Percentiles rank a stretch among this genome's conserved stretches.
Conservation (phyloP, 2,329 filamentous ascomycete species). For the Elsinoe australis region DNA sequence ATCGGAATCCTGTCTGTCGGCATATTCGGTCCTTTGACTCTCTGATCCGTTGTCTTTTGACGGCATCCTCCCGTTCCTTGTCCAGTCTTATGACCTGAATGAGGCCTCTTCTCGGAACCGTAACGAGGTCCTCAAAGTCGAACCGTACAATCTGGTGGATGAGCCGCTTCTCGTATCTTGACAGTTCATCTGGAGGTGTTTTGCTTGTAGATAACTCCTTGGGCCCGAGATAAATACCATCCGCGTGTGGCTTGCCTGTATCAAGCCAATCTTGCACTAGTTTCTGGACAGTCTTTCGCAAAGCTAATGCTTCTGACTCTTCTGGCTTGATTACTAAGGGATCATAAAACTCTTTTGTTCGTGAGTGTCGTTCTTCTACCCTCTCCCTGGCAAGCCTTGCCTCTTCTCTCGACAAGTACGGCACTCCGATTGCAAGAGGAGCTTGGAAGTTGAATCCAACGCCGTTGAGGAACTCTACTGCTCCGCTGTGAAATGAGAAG, state of each 20-base stretch:
- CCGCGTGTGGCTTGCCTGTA: slow-evolving; percentile 24
- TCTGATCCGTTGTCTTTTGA: slow-evolving; percentile 32
- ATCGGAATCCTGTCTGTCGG: slow-evolving; percentile 43
- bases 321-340: slow-evolving; percentile 46
- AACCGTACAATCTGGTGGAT: slow-evolving; percentile 59
- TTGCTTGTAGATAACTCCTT: slow-evolving; percentile 20
- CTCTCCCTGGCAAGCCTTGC: slow-evolving; percentile 42
- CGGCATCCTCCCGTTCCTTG: slow-evolving; percentile 37
- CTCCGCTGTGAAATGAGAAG: slow-evolving; percentile 52
- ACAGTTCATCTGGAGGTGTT: slow-evolving; percentile 33
- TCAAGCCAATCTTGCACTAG: slow-evolving; percentile 43
- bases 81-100: slow-evolving; percentile 39
- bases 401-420: slow-evolving; percentile 56
- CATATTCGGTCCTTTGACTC: slow-evolving; percentile 36
- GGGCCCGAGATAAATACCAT: slow-evolving; percentile 31
- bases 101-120: slow-evolving; percentile 36
- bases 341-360: slow-evolving; percentile 29
- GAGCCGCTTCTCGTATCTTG: slow-evolving; percentile 55
- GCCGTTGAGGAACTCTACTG: slow-evolving; percentile 53
- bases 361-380: slow-evolving; percentile 37
- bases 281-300: slow-evolving; percentile 41
- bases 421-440: slow-evolving; percentile 50
- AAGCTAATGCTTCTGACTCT: slow-evolving; percentile 47
- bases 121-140: slow-evolving; percentile 47
- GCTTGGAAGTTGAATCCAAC: slow-evolving; percentile 52